These are phyloP conservation scores for Mortierella sp. DNA, from an alignment of 371 early-diverging fungal genomes.

Conservation along the genomic window DNA sequence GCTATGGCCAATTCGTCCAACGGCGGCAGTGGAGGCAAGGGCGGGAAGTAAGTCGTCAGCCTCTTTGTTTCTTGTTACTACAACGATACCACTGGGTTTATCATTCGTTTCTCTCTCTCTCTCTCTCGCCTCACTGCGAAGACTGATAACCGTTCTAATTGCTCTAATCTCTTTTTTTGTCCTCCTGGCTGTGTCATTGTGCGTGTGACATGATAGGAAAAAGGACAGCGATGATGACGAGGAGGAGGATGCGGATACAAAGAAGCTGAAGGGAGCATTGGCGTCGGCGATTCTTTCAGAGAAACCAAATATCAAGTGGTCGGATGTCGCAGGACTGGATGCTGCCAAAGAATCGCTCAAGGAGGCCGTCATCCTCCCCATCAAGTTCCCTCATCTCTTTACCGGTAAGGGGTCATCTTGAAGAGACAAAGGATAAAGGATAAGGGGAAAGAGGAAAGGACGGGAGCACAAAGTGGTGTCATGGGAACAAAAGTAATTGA, in stretches of 20 bases:
- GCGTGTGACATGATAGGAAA: no score
- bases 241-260: constrained; percentile 91
- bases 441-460: not conserved
- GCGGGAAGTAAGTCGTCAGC: constrained; percentile 52
- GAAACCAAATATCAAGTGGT: constrained; percentile 96
- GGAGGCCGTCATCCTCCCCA: constrained; percentile 98
- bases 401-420: constrained; percentile 80
- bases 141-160: not conserved
- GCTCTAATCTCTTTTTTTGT: not conserved
- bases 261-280: constrained; percentile 82
- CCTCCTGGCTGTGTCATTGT: not conserved
- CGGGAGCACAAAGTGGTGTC: not conserved
- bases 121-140: not conserved
- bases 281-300: constrained; percentile 91
- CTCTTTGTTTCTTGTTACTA: not conserved
- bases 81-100: not conserved
- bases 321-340: constrained; percentile 98
- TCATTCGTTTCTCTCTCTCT: not conserved
- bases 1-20: constrained; percentile 65
- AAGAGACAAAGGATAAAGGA: not conserved
- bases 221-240: constrained; percentile 66
- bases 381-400: constrained; percentile 97
- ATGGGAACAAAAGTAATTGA: not conserved
- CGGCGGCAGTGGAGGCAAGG: constrained; percentile 58
- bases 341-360: constrained; percentile 98